Base-by-base conservation (phyloP, 805 yeast species). In the Saturnispora gosingensis region DNA sequence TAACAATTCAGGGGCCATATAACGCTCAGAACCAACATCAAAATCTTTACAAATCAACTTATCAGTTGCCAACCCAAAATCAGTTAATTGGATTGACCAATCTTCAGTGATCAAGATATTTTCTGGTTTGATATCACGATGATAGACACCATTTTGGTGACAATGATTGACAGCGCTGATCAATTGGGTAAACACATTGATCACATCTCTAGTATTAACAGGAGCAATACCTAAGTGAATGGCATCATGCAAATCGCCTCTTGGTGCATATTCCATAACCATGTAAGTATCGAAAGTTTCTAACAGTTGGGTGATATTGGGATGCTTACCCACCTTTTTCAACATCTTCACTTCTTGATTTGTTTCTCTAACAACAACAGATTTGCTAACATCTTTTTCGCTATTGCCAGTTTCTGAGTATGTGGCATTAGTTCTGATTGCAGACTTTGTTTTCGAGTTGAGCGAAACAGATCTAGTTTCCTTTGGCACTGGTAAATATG, bases 1-100 rank as follows among this genome's bases (percentile, higher is more conserved):
- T 62, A 88, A 83, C 52, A 88, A 69, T 63, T 89, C 97, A 1
- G 97, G 97, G 0, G 97, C 95, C 97, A 89, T 89, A 67, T 89
- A 89, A 55, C 95, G 75, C 67, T 88, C 96, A 50, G 88, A 80
- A 24, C 97, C 97, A 53, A 88, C 85, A 55, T 87, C 95, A 64
- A 88, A 85, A 61, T 88, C 89, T 35, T 78, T 68, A 59, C 87
- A 82, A 45, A 70, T 67, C 45, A 71, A 70, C 32, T 68, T 64
- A 30, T 77, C 76, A 4, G 83, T 77, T 2, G 83, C 82, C 56
- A 78, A 67, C 1, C 83, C 83, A 74, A 81, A 78, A 64, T 78
- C 83, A 50, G 82, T 77, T 38, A 78, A 64, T 58, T 77, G 78
- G 54, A 78, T 72, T 4, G 78, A 68, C 82, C 82, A 78, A 61